Conservation (phyloP, 805 yeast species). For the Wickerhamiella cacticola region DNA sequence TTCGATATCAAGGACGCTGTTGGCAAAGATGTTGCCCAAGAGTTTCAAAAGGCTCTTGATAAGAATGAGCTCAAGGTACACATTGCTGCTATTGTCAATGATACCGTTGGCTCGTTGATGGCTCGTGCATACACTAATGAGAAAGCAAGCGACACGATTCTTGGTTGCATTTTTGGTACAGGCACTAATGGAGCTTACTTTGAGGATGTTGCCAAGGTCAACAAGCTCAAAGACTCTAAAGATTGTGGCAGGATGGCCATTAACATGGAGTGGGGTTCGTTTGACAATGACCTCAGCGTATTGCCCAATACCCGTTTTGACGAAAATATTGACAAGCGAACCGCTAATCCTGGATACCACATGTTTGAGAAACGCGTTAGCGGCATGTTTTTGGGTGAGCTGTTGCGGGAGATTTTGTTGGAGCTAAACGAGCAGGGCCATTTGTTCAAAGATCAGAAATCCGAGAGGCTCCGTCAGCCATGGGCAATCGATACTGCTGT, state of each 20-base stretch:
- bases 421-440: slow-evolving; percentile 48
- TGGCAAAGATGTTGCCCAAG: slow-evolving; percentile 65
- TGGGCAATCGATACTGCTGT: slow-evolving; percentile 74
- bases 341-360: slow-evolving; percentile 78
- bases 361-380: slow-evolving; percentile 85
- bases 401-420: slow-evolving; percentile 58
- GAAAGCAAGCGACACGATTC: slow-evolving; percentile 56
- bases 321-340: slow-evolving; percentile 49
- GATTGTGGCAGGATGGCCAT: slow-evolving; percentile 54
- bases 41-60: slow-evolving; percentile 61
- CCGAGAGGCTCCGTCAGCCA: slow-evolving; percentile 34
- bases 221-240: slow-evolving; percentile 43
- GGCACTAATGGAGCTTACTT: slow-evolving; percentile 95
- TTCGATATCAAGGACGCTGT: slow-evolving; percentile 76
- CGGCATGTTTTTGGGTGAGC: slow-evolving; percentile 89
- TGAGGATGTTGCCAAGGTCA: slow-evolving; percentile 62
- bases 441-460: slow-evolving; percentile 33
- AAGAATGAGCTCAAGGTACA: slow-evolving; percentile 40
- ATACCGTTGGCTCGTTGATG: slow-evolving; percentile 87
- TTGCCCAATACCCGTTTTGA: slow-evolving; percentile 77
- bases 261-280: slow-evolving; percentile 97
- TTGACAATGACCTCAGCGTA: slow-evolving; percentile 66
- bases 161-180: slow-evolving; percentile 92
- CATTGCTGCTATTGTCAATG: slow-evolving; percentile 86
- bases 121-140: slow-evolving; percentile 74